Base-by-base conservation (phyloP, 768 basidiomycete genomes). In the Tricholomella constricta region DNA sequence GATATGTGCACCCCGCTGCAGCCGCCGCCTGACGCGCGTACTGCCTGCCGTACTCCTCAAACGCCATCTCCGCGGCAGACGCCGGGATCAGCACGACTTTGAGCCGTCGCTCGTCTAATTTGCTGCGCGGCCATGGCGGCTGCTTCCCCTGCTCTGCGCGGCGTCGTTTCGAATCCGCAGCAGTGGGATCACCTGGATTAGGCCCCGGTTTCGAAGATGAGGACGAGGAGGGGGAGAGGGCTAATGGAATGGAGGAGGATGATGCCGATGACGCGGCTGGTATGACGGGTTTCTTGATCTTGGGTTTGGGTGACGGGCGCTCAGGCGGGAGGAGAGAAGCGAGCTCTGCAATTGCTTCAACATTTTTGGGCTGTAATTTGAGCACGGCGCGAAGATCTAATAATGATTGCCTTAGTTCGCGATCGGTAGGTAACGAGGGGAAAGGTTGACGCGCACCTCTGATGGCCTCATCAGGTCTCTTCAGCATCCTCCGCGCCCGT, bases 311-410 rank as follows among this genome's bases (percentile, higher is more conserved):
- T 8, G 43, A 0, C 51, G 46, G 42, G 51, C 43, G 35, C 7
- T 45, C 43, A 1, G 66, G 65, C 25, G 70, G 69, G 43, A 76
- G 42, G 35, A 84, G 64, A 1, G 77, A 66, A 3, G 69, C 61
- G 5, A 89, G 69, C 61, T 89, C 88, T 11, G 76, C 70, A 8
- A 81, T 53, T 0, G 86, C 88, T 63, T 89, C 86, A 1, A 66
- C 51, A 62, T 86, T 89, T n/a, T 71, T 72, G 0, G 87, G 86
- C 53, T 88, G 87, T 4, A 88, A 63, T 52, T 73, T 77, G 9
- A 89, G 69, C 6, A 82, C 78, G 5, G 81, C 78, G 15, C 83
- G 81, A 12, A 88, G 68, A 64, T 89, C 87, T 88, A 31, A 19
- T 34, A 29, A 32, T 32, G 3, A 10, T 11, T 50, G 20, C 1